Conservation (phyloP, 164 flowering plant species). For the Protea cynaroides region DNA sequence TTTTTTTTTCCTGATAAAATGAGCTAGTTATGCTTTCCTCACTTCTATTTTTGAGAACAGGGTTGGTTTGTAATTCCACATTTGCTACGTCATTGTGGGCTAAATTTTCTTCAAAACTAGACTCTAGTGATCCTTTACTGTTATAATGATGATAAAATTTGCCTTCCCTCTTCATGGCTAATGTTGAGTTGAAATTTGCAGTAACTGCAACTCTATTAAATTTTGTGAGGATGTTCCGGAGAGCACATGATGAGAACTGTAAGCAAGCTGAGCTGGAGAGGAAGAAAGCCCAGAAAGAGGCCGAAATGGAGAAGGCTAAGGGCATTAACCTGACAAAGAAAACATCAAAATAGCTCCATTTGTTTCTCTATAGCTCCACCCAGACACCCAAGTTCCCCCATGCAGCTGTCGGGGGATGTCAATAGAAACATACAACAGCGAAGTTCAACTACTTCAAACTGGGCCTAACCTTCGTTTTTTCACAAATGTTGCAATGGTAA, state of each 20-base stretch:
- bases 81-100: not conserved
- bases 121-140: not conserved
- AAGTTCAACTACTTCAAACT: conserved; percentile 10
- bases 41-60: too few relatives aligned
- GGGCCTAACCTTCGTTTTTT: conserved; percentile 5
- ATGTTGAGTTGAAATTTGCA: conserved; percentile 30
- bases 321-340: conserved; percentile 45
- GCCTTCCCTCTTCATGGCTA: not conserved
- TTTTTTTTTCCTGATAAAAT: too few relatives aligned
- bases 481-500: conserved; percentile 13
- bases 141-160: conserved; percentile 1
- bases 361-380: not conserved
- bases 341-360: conserved; percentile 25
- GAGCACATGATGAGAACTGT: conserved; percentile 82
- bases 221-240: conserved; percentile 76
- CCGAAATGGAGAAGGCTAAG: conserved; percentile 78
- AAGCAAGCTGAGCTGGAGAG: conserved; percentile 91
- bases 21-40: too few relatives aligned
- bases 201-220: conserved; percentile 74
- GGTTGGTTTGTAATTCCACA: not conserved
- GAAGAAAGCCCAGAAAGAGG: conserved; percentile 89
- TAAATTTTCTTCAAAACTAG: not conserved
- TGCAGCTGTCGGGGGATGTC: not conserved
- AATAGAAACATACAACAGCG: not conserved
- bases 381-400: conserved; percentile 7